A percentile compares a stretch with the other conserved stretches of the same genome.
Evolutionary conservation across 345 rosid genomes (phyloP).

Genomic region (Atalantia buxifolia): DNA sequence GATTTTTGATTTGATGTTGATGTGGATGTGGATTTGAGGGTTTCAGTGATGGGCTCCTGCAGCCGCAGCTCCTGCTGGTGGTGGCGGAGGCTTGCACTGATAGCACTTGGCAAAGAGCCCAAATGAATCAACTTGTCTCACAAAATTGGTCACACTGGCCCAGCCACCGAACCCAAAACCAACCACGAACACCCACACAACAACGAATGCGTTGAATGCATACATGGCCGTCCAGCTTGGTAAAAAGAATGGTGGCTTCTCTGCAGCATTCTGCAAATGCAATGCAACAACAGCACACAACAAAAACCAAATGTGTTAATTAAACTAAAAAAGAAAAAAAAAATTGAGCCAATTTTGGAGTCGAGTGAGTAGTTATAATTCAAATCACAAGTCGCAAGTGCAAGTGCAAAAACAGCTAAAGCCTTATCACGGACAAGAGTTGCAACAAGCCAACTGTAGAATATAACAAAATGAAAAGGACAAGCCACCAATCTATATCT

Average conservation of each 20-base stretch:
- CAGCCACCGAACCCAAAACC: conserved; percentile 99
- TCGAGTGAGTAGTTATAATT: neutral
- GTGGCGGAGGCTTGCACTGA: conserved; percentile 78
- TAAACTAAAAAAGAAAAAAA: neutral
- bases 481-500: conserved; percentile 30
- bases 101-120: conserved; percentile 98
- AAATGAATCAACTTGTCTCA: conserved; percentile 78
- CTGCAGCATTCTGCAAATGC: conserved; percentile 78
- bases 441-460: conserved; percentile 26
- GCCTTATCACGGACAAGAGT: conserved; percentile 19
- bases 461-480: conserved; percentile 54
- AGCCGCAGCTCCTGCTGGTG: conserved; percentile 31
- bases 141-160: conserved; percentile 95
- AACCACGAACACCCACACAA: conserved; percentile 75
- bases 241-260: conserved; percentile 80
- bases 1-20: neutral
- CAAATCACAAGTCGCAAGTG: neutral
- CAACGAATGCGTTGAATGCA: conserved; percentile 64
- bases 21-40: neutral
- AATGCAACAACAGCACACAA: neutral
- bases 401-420: conserved; percentile 21
- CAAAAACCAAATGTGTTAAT: neutral
- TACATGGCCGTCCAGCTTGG: conserved; percentile 96
- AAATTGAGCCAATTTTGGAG: too few relatives aligned
- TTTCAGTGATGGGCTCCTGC: conserved; percentile 39